Percentiles rank a stretch among this genome's conserved stretches.
These are phyloP conservation scores for Chamaenerion angustifolium DNA, from an alignment of 345 rosid genomes.

Conservation along the genomic window DNA sequence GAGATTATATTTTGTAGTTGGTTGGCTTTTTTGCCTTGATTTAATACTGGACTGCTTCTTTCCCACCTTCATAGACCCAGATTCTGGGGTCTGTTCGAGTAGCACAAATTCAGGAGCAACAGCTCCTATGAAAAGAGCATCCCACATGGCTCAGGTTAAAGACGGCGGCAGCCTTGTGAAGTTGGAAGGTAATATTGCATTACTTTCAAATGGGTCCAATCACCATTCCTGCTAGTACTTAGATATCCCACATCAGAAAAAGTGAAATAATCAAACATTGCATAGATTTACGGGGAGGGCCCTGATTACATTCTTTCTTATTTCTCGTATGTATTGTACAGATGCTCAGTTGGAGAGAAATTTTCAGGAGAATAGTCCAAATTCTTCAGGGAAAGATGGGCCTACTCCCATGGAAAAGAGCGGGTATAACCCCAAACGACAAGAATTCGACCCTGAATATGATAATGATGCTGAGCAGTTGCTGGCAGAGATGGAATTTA, in stretches of 20 bases:
- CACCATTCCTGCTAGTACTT: neutral
- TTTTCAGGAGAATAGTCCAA: slow-evolving; percentile 61
- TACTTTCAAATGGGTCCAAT: neutral
- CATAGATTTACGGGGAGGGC: no score
- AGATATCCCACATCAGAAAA: no score
- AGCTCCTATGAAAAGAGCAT: slow-evolving; percentile 26
- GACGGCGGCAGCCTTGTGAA: slow-evolving; percentile 24
- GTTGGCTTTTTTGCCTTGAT: neutral
- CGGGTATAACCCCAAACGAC: slow-evolving; percentile 69
- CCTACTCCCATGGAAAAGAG: slow-evolving; percentile 61
- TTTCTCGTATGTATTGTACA: slow-evolving; percentile 10
- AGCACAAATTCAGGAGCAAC: slow-evolving; percentile 19
- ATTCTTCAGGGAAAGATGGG: slow-evolving; percentile 37
- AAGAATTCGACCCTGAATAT: slow-evolving; percentile 85
- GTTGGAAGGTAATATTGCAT: slow-evolving; percentile 22
- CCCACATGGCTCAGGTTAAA: slow-evolving; percentile 25
- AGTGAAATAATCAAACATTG: no score
- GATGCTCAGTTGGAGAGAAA: slow-evolving; percentile 51
- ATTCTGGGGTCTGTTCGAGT: slow-evolving; percentile 25
- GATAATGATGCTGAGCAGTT: slow-evolving; percentile 94
- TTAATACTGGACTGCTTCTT: neutral
- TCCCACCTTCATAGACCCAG: slow-evolving; percentile 17
- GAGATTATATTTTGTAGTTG: neutral
- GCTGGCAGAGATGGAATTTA: slow-evolving; percentile 97
- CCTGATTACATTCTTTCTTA: neutral